phyloP scores from a whole-genome alignment of 148 eudicot species.

The Simmondsia chinensis region DNA sequence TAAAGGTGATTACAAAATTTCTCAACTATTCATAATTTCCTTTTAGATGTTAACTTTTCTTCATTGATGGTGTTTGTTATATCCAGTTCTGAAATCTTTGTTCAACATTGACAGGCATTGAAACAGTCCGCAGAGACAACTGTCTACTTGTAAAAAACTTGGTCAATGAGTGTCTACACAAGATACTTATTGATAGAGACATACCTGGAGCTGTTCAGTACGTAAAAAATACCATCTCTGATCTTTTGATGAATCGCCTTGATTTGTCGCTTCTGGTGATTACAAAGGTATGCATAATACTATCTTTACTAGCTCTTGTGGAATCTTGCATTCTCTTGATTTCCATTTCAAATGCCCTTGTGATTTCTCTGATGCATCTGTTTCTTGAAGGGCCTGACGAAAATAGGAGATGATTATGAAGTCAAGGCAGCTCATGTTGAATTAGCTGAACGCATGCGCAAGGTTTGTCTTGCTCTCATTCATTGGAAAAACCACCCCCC shows the following conservation, averaged over 20 bases:
- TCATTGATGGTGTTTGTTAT: slow-evolving; percentile 2
- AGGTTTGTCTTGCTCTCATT: slow-evolving; percentile 38
- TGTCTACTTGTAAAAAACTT: slow-evolving; percentile 90
- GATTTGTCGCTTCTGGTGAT: slow-evolving; percentile 94
- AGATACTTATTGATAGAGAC: slow-evolving; percentile 89
- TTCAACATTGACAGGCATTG: slow-evolving; percentile 60
- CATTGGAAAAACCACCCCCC: too few species aligned
- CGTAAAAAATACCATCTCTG: slow-evolving; percentile 87
- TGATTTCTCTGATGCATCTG: slow-evolving; percentile 6
- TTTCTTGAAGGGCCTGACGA: slow-evolving; percentile 73
- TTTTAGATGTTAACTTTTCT: neutral
- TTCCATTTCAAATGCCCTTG: neutral
- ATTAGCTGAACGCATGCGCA: slow-evolving; percentile 98
- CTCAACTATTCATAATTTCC: neutral
- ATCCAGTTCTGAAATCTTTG: slow-evolving; percentile 4
- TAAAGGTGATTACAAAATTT: slow-evolving; percentile 46
- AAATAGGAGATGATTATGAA: slow-evolving; percentile 92
- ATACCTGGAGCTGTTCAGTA: slow-evolving; percentile 86
- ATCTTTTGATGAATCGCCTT: slow-evolving; percentile 94
- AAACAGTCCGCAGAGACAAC: slow-evolving; percentile 94
- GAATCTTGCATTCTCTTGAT: neutral
- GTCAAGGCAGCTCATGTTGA: slow-evolving; percentile 98
- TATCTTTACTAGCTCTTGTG: neutral
- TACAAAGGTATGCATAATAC: slow-evolving; percentile 62
- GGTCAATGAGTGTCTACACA: slow-evolving; percentile 87